Base-by-base conservation (phyloP, 768 basidiomycete species). In the Boletus huronensis region DNA sequence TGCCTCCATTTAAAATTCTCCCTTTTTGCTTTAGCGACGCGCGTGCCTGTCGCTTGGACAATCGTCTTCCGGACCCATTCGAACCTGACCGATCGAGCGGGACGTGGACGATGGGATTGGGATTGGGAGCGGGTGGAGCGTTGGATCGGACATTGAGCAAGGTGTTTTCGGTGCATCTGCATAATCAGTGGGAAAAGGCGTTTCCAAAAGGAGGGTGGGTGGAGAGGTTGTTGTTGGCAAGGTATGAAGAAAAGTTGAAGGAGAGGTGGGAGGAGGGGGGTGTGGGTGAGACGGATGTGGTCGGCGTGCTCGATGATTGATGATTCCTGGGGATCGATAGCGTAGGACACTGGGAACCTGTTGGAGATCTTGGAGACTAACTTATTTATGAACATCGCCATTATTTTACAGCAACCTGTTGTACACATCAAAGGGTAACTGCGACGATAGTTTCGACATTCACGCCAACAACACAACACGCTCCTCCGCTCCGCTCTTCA, bases 1-100 rank as follows among this genome's bases (percentile, higher is more conserved):
- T 93, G 36, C 85, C 83, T 0, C 94, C 96, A 0, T 98, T 98
- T 77, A 87, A 90, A 62, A 77, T 98, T 41, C 82, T 99, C 14
- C 96, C 96, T 0, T 99, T 90, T 76, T 98, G 96, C 74, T 94
- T 98, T 73, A 85, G 85, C 58, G 96, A 99, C 62, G 93, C 83
- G 4, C 83, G 90, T 19, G 90, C 90, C 6, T 98, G 96, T 69
- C 79, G 93, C n/a, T 74, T 92, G 23, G 93, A 98, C 70, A 96
- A 93, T 63, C 81, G 94, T 3, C 82, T 99, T 5, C 96, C 96
- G 0, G 93, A 97, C 65, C 95, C 96, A 5, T 98, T 99, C 69
- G 64, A 67, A 29, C 78, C 77, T 42, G 87, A 77, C 62, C 74
- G 77, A 43, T 58, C 71, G 19, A 72, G 76, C 46, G 83, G 82